phyloP scores from a whole-genome alignment of 2,329 filamentous ascomycete genomes.

The Beauveria caledonica region DNA sequence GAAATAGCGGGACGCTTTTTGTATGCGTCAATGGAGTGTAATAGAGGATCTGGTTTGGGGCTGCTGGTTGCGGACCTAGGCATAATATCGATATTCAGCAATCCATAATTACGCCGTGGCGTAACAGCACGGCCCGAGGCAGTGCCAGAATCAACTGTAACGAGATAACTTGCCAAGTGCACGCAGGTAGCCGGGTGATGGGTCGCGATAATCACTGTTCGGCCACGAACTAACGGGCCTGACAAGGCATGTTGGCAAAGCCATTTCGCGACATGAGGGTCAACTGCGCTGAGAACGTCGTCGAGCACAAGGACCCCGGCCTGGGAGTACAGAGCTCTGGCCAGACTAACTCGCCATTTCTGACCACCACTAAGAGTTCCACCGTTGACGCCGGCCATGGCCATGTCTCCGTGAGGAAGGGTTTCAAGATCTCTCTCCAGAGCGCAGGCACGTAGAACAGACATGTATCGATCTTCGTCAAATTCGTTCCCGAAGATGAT shows the following conservation, averaged over 20 bases:
- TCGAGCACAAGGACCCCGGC: conserved; percentile 62
- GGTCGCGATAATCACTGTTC: conserved; percentile 13
- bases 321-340: conserved; percentile 62
- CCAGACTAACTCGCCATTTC: conserved; percentile 65
- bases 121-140: neutral
- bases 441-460: conserved; percentile 59
- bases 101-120: neutral
- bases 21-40: neutral
- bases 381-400: conserved; percentile 67
- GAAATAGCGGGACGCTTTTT: too few species aligned
- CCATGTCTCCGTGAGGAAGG: conserved; percentile 60
- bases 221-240: conserved; percentile 6
- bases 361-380: conserved; percentile 71
- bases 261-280: conserved; percentile 44
- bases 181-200: conserved; percentile 10
- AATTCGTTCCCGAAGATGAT: conserved; percentile 61
- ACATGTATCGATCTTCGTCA: conserved; percentile 53
- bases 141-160: conserved; percentile 5
- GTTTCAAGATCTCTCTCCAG: conserved; percentile 62
- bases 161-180: conserved; percentile 1
- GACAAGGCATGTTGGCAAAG: conserved; percentile 8
- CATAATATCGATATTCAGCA: neutral
- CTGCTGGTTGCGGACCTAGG: neutral
- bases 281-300: conserved; percentile 68
- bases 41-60: neutral